A percentile compares a stretch with the other conserved stretches of the same genome.
Evolutionary conservation across 176 grass and related monocot genomes (phyloP).

Genomic region (Raddia distichophylla): DNA sequence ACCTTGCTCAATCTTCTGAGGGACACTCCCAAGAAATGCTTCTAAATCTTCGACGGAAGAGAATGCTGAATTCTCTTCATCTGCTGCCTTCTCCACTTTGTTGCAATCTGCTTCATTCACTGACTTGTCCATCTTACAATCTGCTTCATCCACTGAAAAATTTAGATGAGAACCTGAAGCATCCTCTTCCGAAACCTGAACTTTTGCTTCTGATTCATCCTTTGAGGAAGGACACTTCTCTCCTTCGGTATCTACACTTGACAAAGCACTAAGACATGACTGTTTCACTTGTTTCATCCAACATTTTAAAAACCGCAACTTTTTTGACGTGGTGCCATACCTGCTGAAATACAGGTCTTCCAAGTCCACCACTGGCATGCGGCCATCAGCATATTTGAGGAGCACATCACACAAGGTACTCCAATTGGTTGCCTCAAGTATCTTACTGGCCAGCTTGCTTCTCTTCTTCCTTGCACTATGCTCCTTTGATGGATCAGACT

Average conservation of each 20-base stretch:
- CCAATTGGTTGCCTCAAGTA: constrained; percentile 55
- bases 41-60: constrained; percentile 66
- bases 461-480: constrained; percentile 62
- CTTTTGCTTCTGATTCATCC: constrained; percentile 56
- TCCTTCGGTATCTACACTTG: constrained; percentile 36
- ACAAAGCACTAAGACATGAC: constrained; percentile 37
- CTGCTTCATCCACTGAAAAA: constrained; percentile 38
- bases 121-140: constrained; percentile 22
- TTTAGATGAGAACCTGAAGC: constrained; percentile 30
- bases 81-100: constrained; percentile 23
- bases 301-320: constrained; percentile 89
- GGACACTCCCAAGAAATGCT: constrained; percentile 63
- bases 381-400: constrained; percentile 47
- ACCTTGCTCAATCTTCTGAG: constrained; percentile 86
- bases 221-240: constrained; percentile 37
- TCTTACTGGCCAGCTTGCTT: constrained; percentile 53
- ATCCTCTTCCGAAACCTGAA: constrained; percentile 47
- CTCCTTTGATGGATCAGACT: constrained; percentile 35
- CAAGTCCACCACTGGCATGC: constrained; percentile 55
- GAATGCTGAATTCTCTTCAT: constrained; percentile 43
- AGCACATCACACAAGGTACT: constrained; percentile 60
- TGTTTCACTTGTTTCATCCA: constrained; percentile 81
- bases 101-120: constrained; percentile 45
- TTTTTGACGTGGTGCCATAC: constrained; percentile 63
- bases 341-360: constrained; percentile 75